Conservation (phyloP, 352 stramenopile genomes). For the Pythium sp. region DNA sequence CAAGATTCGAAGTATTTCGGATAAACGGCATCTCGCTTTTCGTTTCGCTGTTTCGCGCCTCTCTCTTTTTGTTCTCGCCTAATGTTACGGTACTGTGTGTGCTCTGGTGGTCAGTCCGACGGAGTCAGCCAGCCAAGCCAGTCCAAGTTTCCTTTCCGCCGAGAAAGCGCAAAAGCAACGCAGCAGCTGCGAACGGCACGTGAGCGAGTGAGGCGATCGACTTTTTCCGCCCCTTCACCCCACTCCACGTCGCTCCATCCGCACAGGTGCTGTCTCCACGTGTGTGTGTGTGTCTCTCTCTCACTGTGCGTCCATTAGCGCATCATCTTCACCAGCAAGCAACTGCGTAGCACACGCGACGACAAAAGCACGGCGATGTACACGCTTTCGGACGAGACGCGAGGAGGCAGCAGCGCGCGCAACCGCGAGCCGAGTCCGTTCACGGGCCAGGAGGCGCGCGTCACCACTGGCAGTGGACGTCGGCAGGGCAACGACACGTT, state of each 20-base stretch:
- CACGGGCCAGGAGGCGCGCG: not conserved
- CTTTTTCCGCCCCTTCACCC: not conserved
- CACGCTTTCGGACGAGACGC: constrained; percentile 16
- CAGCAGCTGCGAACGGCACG: not conserved
- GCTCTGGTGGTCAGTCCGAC: not conserved
- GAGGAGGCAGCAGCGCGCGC: constrained; percentile 9
- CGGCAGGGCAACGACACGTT: constrained; percentile 18
- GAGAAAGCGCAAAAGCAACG: not conserved
- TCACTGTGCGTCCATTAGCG: not conserved
- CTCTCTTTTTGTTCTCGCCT: not conserved
- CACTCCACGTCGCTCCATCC: not conserved
- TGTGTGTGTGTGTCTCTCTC: not conserved
- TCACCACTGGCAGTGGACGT: not conserved
- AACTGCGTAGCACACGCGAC: not conserved
- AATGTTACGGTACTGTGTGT: not conserved
- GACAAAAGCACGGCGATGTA: constrained; percentile 8
- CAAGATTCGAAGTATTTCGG: not conserved
- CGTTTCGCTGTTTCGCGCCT: not conserved
- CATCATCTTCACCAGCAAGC: not conserved
- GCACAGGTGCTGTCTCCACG: not conserved
- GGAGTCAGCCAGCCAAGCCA: not conserved
- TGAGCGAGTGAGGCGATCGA: not conserved
- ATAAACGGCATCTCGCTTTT: not conserved
- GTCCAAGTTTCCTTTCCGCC: not conserved
- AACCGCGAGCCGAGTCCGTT: constrained; percentile 20